Percentiles rank a stretch among this genome's conserved stretches.
Evolutionary conservation across 129 eudicot species (phyloP).

Genomic region (Saposhnikovia divaricata): DNA sequence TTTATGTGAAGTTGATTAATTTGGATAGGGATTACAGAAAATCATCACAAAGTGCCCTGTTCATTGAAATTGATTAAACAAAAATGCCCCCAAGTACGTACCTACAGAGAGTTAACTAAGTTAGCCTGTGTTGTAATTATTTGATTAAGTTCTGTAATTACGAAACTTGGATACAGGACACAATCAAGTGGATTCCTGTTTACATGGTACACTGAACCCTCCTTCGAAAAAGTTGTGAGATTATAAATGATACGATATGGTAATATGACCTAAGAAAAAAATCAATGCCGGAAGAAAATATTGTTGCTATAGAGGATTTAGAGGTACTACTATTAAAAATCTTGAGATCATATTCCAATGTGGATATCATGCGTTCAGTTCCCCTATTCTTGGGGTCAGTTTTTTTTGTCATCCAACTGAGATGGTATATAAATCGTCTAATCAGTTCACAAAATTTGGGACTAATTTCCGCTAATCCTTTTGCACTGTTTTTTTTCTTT

Average conservation of each 20-base stretch:
- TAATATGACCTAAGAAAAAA: background rate
- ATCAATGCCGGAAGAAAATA: background rate
- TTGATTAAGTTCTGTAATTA: no score
- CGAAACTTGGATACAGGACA: no score
- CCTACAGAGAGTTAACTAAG: no score
- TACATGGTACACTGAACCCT: no score
- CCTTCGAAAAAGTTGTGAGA: no score
- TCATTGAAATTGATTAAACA: background rate
- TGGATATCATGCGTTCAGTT: background rate
- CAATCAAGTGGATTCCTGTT: no score
- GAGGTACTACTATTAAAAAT: background rate
- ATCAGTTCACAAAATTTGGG: background rate
- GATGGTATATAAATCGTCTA: background rate
- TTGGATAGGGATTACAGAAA: background rate
- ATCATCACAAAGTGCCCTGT: background rate
- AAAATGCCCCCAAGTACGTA: no score
- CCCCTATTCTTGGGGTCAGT: background rate
- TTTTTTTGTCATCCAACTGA: background rate
- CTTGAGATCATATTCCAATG: background rate
- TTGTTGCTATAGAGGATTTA: background rate
- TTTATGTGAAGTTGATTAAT: background rate
- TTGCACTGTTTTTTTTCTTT: background rate
- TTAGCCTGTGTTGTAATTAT: no score
- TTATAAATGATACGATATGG: no score
- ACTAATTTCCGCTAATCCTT: background rate